Evolutionary conservation across 208 protist genomes (phyloP).

Genomic region (Trypanosoma melophagium): DNA sequence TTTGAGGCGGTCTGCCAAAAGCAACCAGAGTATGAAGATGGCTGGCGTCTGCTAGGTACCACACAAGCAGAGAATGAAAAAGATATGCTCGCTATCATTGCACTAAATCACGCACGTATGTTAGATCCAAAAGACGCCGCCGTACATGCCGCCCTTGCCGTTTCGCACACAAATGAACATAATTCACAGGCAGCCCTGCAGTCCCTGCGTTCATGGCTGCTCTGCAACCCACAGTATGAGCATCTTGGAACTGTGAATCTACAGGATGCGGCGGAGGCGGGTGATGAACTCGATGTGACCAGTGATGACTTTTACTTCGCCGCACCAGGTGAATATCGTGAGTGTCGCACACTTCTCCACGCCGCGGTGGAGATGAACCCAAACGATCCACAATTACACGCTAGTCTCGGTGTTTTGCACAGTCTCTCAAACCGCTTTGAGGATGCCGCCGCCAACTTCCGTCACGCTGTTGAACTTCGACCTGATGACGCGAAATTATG

Average conservation of each 20-base stretch:
- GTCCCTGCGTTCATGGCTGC: slow-evolving; percentile 73
- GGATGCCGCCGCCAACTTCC: slow-evolving; percentile 72
- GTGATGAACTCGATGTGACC: slow-evolving; percentile 45
- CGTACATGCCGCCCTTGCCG: slow-evolving; percentile 73
- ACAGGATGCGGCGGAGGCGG: slow-evolving; percentile 28
- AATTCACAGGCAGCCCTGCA: slow-evolving; percentile 69
- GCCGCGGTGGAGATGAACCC: slow-evolving; percentile 84
- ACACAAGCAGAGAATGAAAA: slow-evolving; percentile 92
- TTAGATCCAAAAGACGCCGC: slow-evolving; percentile 65
- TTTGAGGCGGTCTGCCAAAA: slow-evolving; percentile 89
- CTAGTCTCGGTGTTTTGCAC: slow-evolving; percentile 82
- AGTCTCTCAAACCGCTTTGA: slow-evolving; percentile 83
- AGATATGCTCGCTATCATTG: slow-evolving; percentile 83
- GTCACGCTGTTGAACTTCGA: slow-evolving; percentile 62
- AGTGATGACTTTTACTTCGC: slow-evolving; percentile 72
- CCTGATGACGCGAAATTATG: slow-evolving; percentile 77
- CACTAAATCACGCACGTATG: slow-evolving; percentile 76
- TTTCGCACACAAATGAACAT: slow-evolving; percentile 89
- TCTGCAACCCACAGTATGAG: slow-evolving; percentile 79
- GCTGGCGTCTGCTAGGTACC: slow-evolving; percentile 79
- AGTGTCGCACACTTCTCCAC: slow-evolving; percentile 65
- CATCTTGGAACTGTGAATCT: slow-evolving; percentile 65
- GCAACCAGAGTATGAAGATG: slow-evolving; percentile 59
- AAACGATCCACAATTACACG: slow-evolving; percentile 62
- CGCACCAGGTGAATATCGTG: slow-evolving; percentile 55